A percentile compares a stretch with the other conserved stretches of the same genome.
Evolutionary conservation across 345 rosid genomes (phyloP).

Genomic region (thale cress (Arabidopsis thaliana)): DNA sequence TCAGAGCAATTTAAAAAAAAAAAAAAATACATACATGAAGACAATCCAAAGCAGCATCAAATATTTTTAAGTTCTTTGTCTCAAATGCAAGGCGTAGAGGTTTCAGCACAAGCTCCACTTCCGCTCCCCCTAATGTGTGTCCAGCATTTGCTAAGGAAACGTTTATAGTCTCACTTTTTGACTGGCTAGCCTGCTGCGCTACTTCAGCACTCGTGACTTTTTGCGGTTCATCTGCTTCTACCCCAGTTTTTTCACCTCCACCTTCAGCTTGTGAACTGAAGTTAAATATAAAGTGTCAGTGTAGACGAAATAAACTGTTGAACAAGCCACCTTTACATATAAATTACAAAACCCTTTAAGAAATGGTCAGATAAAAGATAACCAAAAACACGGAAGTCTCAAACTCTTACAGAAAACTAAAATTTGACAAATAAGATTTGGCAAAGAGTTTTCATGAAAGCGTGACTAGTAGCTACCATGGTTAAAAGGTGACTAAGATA

Average conservation of each 20-base stretch:
- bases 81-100: conserved; percentile 94
- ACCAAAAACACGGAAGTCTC: conserved; percentile 7
- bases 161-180: conserved; percentile 53
- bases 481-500: conserved; percentile 1
- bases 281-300: conserved; percentile 32
- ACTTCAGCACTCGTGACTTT: conserved; percentile 50
- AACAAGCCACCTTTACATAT: conserved; percentile 20
- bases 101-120: conserved; percentile 86
- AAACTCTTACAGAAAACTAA: conserved; percentile 23
- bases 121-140: conserved; percentile 75
- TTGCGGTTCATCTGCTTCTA: conserved; percentile 49
- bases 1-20: conserved; percentile 19
- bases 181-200: conserved; percentile 51
- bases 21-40: conserved; percentile 72
- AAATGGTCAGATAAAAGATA: not conserved
- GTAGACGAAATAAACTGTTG: conserved; percentile 8
- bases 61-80: conserved; percentile 83
- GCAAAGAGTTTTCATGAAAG: conserved; percentile 17
- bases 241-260: conserved; percentile 54
- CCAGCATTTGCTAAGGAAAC: conserved; percentile 83
- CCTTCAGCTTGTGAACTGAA: conserved; percentile 69
- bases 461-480: conserved; percentile 17
- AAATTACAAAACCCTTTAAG: not conserved
- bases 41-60: conserved; percentile 97
- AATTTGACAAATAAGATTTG: not conserved